A percentile compares a stretch with the other conserved stretches of the same genome.
Conservation (phyloP, 805 yeast genomes). For the Saccharomycopsis guyanensis region DNA sequence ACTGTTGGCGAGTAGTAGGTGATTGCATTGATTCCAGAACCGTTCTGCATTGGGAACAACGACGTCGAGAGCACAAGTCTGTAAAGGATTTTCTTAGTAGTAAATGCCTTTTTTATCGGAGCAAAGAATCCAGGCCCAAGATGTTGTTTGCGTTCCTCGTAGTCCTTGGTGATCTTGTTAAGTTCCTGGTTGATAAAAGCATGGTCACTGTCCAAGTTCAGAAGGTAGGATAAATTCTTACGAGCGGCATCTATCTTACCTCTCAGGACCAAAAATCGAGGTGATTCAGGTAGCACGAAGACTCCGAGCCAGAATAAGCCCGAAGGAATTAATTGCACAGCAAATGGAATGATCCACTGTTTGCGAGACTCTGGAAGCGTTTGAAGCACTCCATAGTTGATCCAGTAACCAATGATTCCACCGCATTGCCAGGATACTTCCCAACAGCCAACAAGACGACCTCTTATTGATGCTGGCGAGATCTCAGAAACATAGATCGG, state of each 20-base stretch:
- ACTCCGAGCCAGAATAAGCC: slow-evolving; percentile 24
- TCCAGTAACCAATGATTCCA: background rate
- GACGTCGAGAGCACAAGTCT: background rate
- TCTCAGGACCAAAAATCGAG: slow-evolving; percentile 37
- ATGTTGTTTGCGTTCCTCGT: background rate
- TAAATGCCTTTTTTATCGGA: background rate
- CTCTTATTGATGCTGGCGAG: slow-evolving; percentile 38
- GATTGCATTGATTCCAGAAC: slow-evolving; percentile 35
- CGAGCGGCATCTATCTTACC: background rate
- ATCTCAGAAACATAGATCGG: slow-evolving; percentile 41
- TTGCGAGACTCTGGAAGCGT: background rate
- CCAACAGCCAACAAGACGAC: slow-evolving; percentile 20
- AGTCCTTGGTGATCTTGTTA: background rate
- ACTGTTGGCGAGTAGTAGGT: slow-evolving; percentile 34
- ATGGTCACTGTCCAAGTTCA: background rate
- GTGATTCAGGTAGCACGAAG: slow-evolving; percentile 32
- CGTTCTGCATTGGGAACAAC: slow-evolving; percentile 22
- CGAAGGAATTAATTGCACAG: background rate
- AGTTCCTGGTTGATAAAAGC: background rate
- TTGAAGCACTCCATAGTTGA: background rate
- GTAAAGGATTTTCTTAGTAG: background rate
- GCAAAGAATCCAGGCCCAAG: background rate
- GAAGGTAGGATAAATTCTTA: background rate
- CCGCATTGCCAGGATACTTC: background rate
- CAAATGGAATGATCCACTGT: background rate